phyloP scores from a whole-genome alignment of 345 rosid species.

The Populus euphratica region DNA sequence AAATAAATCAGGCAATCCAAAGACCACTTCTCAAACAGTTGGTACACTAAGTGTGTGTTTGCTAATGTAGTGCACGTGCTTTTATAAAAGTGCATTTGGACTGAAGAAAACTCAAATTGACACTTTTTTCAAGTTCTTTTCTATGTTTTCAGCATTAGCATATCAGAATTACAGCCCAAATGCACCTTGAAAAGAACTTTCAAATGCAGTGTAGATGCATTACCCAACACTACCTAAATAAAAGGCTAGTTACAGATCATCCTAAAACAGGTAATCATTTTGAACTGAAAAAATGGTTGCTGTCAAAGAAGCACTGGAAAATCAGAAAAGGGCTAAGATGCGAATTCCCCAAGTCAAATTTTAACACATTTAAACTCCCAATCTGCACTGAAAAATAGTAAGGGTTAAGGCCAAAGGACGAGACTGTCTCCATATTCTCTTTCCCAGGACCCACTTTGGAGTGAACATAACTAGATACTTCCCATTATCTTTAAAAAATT shows the following conservation, averaged over 20 bases:
- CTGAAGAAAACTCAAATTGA: too few relatives aligned
- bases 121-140: too few relatives aligned
- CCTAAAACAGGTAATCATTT: neutral
- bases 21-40: neutral
- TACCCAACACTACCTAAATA: neutral
- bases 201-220: too few relatives aligned
- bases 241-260: neutral
- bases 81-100: too few relatives aligned
- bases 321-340: neutral
- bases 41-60: neutral
- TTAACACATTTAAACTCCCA: too few relatives aligned
- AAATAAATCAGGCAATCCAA: neutral
- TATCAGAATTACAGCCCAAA: too few relatives aligned
- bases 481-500: neutral
- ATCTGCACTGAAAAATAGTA: too few relatives aligned
- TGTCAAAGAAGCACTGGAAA: neutral
- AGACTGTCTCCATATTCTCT: neutral
- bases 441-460: neutral
- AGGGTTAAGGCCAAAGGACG: neutral
- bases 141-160: too few relatives aligned
- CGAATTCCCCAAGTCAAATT: neutral
- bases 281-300: neutral
- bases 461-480: neutral
- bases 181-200: too few relatives aligned
- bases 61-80: too few relatives aligned